These are phyloP conservation scores for Xerocomus cyaneibrunnescens DNA, from an alignment of 1,284 basidiomycete species.

Conservation along the genomic window DNA sequence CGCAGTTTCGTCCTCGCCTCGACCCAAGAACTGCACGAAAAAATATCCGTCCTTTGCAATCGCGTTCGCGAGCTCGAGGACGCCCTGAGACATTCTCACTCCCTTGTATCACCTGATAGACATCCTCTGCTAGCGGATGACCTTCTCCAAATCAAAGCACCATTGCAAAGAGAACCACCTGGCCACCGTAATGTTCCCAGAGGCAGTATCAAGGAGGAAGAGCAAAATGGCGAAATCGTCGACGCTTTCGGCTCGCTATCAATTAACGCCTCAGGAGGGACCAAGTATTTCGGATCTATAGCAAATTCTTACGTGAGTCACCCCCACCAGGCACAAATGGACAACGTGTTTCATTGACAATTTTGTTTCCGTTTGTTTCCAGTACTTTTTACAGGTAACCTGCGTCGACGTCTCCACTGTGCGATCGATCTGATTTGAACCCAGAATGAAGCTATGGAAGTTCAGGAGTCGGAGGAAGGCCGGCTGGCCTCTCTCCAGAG, in stretches of 20 bases:
- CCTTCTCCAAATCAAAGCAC: constrained; percentile 67
- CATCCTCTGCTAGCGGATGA: constrained; percentile 71
- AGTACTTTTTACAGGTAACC: constrained; percentile 72
- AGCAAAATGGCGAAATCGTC: constrained; percentile 64
- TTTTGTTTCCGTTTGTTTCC: neutral
- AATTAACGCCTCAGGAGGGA: constrained; percentile 63
- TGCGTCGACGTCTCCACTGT: constrained; percentile 4
- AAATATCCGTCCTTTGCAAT: constrained; percentile 69
- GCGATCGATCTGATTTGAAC: constrained; percentile 30
- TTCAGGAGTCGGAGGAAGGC: constrained; percentile 50
- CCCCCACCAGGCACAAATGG: neutral
- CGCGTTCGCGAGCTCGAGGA: constrained; percentile 81
- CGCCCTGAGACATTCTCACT: constrained; percentile 58
- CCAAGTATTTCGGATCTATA: constrained; percentile 71
- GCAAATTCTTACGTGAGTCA: constrained; percentile 69
- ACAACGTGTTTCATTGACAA: neutral
- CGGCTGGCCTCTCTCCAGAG: constrained; percentile 49
- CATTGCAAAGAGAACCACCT: constrained; percentile 59
- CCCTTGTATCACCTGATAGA: constrained; percentile 54
- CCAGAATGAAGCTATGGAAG: constrained; percentile 55
- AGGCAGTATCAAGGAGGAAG: constrained; percentile 52
- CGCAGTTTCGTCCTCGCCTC: constrained; percentile 76
- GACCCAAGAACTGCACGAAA: constrained; percentile 79
- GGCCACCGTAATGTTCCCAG: constrained; percentile 28
- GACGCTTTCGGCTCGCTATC: constrained; percentile 76